Base-by-base conservation (phyloP, 805 yeast species). In the Candida railenensis region DNA sequence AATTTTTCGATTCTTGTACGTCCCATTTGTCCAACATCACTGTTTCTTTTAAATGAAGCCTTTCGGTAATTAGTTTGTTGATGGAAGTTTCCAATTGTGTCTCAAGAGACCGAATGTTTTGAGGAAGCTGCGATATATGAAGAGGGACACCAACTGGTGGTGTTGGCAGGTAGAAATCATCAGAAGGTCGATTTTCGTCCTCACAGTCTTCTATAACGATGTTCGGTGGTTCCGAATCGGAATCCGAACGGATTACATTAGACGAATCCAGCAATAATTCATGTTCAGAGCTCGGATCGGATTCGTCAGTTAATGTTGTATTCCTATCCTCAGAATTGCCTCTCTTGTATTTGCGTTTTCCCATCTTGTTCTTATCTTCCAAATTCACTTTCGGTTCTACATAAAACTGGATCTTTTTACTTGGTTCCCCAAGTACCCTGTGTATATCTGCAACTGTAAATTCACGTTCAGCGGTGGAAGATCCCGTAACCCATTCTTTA, bases 21-120 rank as follows among this genome's bases (percentile, higher is more conserved):
- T 60, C 65, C 16, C 18, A 34, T 4, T 43, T 34, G 5, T 58
- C 57, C 25, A 57, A 43, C 1, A 36, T 8, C 14, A 34, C 43
- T 3, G 48, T 45, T 40, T 42, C 45, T 15, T 36, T 36, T 37
- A 20, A 15, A 22, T 42, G 45, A 18, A 42, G 39, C 3, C 38
- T 34, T 12, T 42, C 40, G 14, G 19, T 18, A n/a, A 42, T 34
- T 3, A 34, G 38, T 19, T 30, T 19, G 25, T 7, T 28, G 25
- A 40, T 16, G 7, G 43, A 16, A 3, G 43, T 40, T 28, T 34
- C 39, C 38, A 34, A 9, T 18, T 14, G 38, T n/a, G 25, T 7
- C 20, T 42, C 45, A 14, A 22, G 14, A 4, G 40, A 30, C 3
- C 28, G 40, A 4, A 9, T 37, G 20, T 12, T 42, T 11, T 36